Percentiles rank a stretch among this genome's conserved stretches.
Evolutionary conservation across 352 stramenopile species (phyloP).

Genomic region (Phytopythium oedochilum): DNA sequence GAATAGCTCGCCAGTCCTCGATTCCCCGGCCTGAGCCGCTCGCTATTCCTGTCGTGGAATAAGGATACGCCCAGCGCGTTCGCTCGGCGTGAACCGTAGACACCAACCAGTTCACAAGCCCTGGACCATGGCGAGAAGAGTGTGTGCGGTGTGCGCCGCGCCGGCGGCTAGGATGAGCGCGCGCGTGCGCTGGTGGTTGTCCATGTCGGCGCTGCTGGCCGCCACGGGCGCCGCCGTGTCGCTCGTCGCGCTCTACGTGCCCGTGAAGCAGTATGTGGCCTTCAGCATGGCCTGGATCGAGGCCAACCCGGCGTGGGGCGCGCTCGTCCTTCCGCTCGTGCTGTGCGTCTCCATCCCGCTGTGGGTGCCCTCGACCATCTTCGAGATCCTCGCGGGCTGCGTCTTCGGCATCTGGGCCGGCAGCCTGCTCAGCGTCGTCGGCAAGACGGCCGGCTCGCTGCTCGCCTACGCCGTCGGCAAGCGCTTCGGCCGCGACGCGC

Average conservation of each 20-base stretch:
- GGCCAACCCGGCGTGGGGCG: conserved; percentile 29
- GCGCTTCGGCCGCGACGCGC: conserved; percentile 38
- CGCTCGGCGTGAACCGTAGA: too few species aligned
- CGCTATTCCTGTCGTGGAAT: neutral
- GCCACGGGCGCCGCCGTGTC: conserved; percentile 8
- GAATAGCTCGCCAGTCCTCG: neutral
- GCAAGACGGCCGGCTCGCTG: conserved; percentile 59
- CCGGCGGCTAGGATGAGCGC: neutral
- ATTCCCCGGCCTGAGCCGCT: neutral
- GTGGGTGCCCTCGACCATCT: conserved; percentile 59
- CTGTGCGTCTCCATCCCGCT: conserved; percentile 52
- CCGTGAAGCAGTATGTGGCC: conserved; percentile 34
- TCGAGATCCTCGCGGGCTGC: conserved; percentile 60
- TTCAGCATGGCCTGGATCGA: conserved; percentile 43
- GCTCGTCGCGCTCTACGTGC: conserved; percentile 23
- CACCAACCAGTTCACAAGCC: too few species aligned
- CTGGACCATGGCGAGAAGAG: neutral
- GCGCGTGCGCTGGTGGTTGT: conserved; percentile 17
- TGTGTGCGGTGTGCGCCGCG: neutral
- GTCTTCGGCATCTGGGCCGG: conserved; percentile 54
- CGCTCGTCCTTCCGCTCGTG: conserved; percentile 51
- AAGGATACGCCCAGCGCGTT: too few species aligned
- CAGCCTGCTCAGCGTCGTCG: conserved; percentile 42
- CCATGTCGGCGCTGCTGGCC: conserved; percentile 10
- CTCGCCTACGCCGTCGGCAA: conserved; percentile 62